Conservation (phyloP, 192 early-diverging fungal genomes). For the Coemansia biformis region DNA sequence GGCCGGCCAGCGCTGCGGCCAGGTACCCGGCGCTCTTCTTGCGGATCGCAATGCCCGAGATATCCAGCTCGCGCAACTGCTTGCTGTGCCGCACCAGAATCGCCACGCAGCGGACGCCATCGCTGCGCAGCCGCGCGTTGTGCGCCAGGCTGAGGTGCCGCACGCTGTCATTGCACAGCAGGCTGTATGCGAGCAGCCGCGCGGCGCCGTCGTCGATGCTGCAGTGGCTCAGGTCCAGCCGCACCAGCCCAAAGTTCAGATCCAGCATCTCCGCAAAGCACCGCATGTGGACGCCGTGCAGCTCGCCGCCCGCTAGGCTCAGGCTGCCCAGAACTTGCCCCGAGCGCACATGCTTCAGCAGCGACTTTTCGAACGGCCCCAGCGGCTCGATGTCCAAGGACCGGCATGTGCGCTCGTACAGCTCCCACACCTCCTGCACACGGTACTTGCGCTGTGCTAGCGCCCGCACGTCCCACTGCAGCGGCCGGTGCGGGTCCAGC, state of each 20-base stretch:
- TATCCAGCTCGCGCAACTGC: slow-evolving; percentile 59
- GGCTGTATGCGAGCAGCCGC: slow-evolving; percentile 65
- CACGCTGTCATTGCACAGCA: slow-evolving; percentile 63
- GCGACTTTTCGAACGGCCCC: slow-evolving; percentile 25
- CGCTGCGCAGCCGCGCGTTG: slow-evolving; percentile 64
- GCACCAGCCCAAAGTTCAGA: slow-evolving; percentile 65
- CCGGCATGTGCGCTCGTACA: slow-evolving; percentile 38
- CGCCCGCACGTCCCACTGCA: slow-evolving; percentile 44
- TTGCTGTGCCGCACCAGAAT: slow-evolving; percentile 70
- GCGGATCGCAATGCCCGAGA: slow-evolving; percentile 66
- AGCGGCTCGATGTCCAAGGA: slow-evolving; percentile 31
- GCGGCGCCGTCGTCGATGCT: slow-evolving; percentile 67
- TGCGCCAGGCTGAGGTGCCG: slow-evolving; percentile 62
- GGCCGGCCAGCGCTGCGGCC: slow-evolving; percentile 56
- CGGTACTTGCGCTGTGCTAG: slow-evolving; percentile 36
- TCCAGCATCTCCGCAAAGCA: slow-evolving; percentile 73
- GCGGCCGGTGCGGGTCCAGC: slow-evolving; percentile 3
- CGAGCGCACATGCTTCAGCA: slow-evolving; percentile 34
- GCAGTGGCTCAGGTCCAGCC: slow-evolving; percentile 65
- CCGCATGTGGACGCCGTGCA: slow-evolving; percentile 55
- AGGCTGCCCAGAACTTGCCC: slow-evolving; percentile 35
- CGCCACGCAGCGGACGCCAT: slow-evolving; percentile 69
- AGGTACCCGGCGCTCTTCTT: slow-evolving; percentile 64
- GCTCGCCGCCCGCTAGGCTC: slow-evolving; percentile 45
- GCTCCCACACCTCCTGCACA: slow-evolving; percentile 41